Evolutionary conservation across 2,329 filamentous ascomycete genomes (phyloP), one percentile per base, ranked within the genome.

Genomic region (Knoxdaviesia proteae): DNA sequence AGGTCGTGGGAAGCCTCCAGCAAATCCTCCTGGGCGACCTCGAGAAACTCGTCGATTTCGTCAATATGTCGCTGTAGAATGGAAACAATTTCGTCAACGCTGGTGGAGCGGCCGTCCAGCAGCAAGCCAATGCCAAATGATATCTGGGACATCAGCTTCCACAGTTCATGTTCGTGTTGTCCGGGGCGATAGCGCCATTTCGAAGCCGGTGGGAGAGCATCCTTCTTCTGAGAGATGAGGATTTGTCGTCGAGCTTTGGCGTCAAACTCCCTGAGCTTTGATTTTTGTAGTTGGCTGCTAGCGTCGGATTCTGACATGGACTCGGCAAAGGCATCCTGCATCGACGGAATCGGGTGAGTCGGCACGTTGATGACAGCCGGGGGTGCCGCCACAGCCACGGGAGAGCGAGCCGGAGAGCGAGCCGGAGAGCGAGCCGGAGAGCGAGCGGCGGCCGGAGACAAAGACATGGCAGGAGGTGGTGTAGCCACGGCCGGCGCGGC

Each of bases 1-100:
- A 96, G 76, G 55, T 96, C 90, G 46, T 74, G 66, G 38, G 77
- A 71, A 5, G 86, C 84, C 42, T 86, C 64, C 39, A 80, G 71
- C 42, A 94, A 76, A 55, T 94, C 88, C 51, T 93, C 86, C 38
- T 84, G 74, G 1, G 84, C 81, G 11, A 81, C 75, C 57, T 93
- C 84, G 34, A 96, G 64, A 53, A 94, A 94, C 52, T 80, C 78
- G 58, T 96, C 90, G 32, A 96, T 74, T 58, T 96, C 88, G 54
- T 94, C 83, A 47, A 96, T 90, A 57, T 96, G 88, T 9, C 74
- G 77, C 54, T 94, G 84, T 44, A 96, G 67, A 42, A 96, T 96
- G 49, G 71, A 77, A 48, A 94, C 78, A 8, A 94, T 88, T 55
- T 93, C 83, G 34, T 76, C 69, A 50, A 93, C 82, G 50, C 84